Base-by-base conservation (phyloP, 306 rosid species). In the Quercus dentata region DNA sequence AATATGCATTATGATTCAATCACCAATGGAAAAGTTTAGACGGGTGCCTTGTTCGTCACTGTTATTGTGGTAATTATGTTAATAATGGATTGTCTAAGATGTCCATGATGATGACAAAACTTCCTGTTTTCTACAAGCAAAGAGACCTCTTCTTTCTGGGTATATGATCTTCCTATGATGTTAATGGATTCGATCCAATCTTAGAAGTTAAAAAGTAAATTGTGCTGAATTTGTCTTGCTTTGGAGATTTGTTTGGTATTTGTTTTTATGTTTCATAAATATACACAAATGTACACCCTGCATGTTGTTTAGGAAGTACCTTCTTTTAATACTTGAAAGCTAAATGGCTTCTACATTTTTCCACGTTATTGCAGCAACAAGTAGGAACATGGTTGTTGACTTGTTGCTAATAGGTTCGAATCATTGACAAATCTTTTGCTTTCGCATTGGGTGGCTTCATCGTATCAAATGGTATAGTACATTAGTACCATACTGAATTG, bases 341-440 rank as follows among this genome's bases (percentile, higher is more conserved):
- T 91, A 89, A 33, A 76, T 84, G 90, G 86, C 89, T 63, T 81
- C 87, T 75, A 86, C 81, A 54, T 89, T 44, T 89, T 87, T 87
- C 41, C 38, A 33, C 78, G 59, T 87, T 46, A 73, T 87, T 71
- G 91, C 85, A 2, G 88, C 85, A 62, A n/a, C 82, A 88, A 19
- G 69, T 33, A 33, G 38, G 38, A 33, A 33, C 83, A 41, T 77
- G 23, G 73, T 82, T 80, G 82, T 33, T 33, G 41, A 33, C 41
- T 82, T 82, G 81, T 87, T 23, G 89, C 89, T 5, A 71, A 64
- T 69, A 85, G 88, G 73, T 56, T 80, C 74, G 87, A 86, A 3
- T 62, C 81, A 59, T 78, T 79, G 59, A 23, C 84, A 30, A 69
- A 81, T 38, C 81, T 87, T 38, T 11, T 65, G 56, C 51, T 89